A percentile compares a stretch with the other conserved stretches of the same genome.
These are phyloP conservation scores for Kazachstania bromeliacearum DNA, from an alignment of 805 yeast species.

Conservation along the genomic window DNA sequence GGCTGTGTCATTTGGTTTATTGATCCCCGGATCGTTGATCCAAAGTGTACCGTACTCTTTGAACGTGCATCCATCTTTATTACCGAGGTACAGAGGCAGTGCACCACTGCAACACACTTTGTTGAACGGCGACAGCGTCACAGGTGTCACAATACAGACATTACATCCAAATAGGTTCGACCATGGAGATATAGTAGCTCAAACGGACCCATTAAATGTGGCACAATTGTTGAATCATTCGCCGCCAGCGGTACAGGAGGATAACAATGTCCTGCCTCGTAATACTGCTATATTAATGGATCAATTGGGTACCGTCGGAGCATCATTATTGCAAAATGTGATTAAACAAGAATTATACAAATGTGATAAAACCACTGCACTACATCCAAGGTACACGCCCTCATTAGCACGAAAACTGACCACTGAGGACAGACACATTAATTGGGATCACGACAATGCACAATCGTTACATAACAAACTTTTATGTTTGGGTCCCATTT, in stretches of 20 bases:
- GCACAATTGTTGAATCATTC: conserved; percentile 7
- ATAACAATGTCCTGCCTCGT: conserved; percentile 11
- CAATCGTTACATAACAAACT: conserved; percentile 33
- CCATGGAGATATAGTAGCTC: conserved; percentile 58
- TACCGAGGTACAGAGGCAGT: conserved; percentile 79
- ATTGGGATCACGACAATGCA: conserved; percentile 38
- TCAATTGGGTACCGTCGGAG: conserved; percentile 53
- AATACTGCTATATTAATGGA: conserved; percentile 31
- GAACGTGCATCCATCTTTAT: conserved; percentile 85
- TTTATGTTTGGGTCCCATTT: conserved; percentile 50
- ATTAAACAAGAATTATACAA: conserved; percentile 24
- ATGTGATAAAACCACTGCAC: conserved; percentile 11
- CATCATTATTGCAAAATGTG: conserved; percentile 41
- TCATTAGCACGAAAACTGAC: conserved; percentile 50
- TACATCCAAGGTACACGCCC: conserved; percentile 8
- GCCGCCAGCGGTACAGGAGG: not conserved
- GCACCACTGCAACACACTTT: conserved; percentile 82
- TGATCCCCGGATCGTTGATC: conserved; percentile 62
- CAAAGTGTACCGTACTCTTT: conserved; percentile 45
- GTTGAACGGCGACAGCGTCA: conserved; percentile 45
- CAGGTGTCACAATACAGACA: conserved; percentile 88
- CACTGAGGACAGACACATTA: conserved; percentile 34
- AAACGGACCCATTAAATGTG: conserved; percentile 32
- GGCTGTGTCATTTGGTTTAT: conserved; percentile 86
- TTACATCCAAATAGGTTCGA: conserved; percentile 85